Evolutionary conservation across 2,329 filamentous ascomycete genomes (phyloP).

Genomic region (Botrytis elliptica): DNA sequence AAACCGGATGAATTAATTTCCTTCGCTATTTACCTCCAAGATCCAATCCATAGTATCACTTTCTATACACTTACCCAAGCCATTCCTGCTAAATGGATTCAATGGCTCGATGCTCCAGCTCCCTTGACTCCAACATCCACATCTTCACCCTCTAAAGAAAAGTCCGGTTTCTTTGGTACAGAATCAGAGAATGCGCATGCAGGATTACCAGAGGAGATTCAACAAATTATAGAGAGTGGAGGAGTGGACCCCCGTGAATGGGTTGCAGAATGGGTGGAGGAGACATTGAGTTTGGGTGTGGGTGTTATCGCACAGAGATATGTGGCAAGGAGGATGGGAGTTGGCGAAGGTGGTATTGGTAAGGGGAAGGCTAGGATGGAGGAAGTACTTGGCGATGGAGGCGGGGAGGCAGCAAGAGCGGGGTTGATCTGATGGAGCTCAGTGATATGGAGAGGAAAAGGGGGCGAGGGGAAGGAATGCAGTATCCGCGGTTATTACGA

Average conservation of each 20-base stretch:
- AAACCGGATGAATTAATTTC: conserved; percentile 60
- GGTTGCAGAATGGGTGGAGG: conserved; percentile 97
- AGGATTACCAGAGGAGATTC: conserved; percentile 77
- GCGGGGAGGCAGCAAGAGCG: conserved; percentile 59
- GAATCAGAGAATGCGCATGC: conserved; percentile 44
- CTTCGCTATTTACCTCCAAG: conserved; percentile 78
- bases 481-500: neutral
- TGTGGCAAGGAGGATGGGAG: conserved; percentile 91
- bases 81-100: conserved; percentile 80
- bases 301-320: conserved; percentile 92
- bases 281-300: conserved; percentile 72
- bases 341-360: conserved; percentile 72
- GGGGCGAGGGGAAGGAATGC: neutral
- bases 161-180: conserved; percentile 40
- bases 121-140: conserved; percentile 51
- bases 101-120: conserved; percentile 82
- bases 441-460: neutral
- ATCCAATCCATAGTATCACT: conserved; percentile 87
- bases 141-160: conserved; percentile 34
- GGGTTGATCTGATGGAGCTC: conserved; percentile 41
- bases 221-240: conserved; percentile 72
- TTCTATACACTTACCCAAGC: conserved; percentile 81
- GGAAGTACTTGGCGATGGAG: conserved; percentile 55
- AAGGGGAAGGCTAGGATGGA: conserved; percentile 61
- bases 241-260: conserved; percentile 91